These are phyloP conservation scores for Macadamia tetraphylla DNA, from an alignment of 164 flowering plant species.

Conservation along the genomic window DNA sequence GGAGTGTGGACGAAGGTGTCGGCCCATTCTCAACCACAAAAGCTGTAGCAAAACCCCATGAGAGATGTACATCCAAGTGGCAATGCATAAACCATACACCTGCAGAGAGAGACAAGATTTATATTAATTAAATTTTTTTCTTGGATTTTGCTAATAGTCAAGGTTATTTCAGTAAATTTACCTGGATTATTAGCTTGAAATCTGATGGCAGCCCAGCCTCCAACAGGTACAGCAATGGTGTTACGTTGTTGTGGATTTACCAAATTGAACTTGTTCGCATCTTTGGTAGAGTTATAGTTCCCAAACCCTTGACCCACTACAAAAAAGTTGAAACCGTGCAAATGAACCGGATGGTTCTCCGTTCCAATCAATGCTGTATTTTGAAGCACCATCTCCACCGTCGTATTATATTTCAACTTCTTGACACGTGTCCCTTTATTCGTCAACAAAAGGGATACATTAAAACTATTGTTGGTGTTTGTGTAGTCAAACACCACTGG, in stretches of 20 bases:
- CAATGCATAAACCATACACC: conserved; percentile 84
- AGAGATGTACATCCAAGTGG: conserved; percentile 67
- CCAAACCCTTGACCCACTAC: conserved; percentile 82
- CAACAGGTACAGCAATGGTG: conserved; percentile 71
- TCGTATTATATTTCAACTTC: conserved; percentile 44
- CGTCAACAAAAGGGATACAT: conserved; percentile 15
- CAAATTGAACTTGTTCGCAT: conserved; percentile 41
- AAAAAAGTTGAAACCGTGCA: conserved; percentile 66
- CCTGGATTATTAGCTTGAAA: conserved; percentile 68
- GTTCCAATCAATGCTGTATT: conserved; percentile 47
- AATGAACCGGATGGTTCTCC: conserved; percentile 71
- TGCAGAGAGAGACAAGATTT: conserved; percentile 17
- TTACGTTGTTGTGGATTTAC: conserved; percentile 58
- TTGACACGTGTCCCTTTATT: conserved; percentile 43
- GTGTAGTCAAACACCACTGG: conserved; percentile 56
- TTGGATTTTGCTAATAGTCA: no score
- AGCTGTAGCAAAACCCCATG: conserved; percentile 57
- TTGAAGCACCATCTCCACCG: conserved; percentile 72
- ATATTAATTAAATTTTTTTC: no score
- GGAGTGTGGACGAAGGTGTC: conserved; percentile 39
- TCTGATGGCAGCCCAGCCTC: conserved; percentile 85
- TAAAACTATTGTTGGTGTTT: conserved; percentile 13
- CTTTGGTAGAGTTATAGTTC: conserved; percentile 36
- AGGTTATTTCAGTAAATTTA: no score
- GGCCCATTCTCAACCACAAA: conserved; percentile 68